Conservation (phyloP, 2,329 filamentous ascomycete genomes). For the Immersiporthe knoxdaviesiana region DNA sequence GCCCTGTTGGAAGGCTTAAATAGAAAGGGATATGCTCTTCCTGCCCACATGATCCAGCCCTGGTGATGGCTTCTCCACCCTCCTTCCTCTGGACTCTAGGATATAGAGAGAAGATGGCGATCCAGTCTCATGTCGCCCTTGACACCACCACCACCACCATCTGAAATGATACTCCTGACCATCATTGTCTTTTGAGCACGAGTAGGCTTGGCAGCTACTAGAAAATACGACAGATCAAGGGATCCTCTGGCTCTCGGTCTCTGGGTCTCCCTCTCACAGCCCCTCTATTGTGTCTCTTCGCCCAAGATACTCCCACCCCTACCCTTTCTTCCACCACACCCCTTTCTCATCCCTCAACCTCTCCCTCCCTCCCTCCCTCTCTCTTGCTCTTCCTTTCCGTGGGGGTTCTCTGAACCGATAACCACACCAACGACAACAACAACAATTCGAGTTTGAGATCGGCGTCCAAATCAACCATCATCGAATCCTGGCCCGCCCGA, state of each 20-base stretch:
- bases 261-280: not conserved
- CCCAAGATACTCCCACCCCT: not conserved
- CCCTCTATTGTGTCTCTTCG: not conserved
- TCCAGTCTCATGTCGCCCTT: not conserved
- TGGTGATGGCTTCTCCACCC: slow-evolving; percentile 27
- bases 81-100: slow-evolving; percentile 14
- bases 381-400: not conserved
- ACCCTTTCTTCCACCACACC: not conserved
- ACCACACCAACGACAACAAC: not conserved
- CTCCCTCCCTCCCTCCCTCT: too few species aligned
- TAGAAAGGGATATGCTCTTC: slow-evolving; percentile 23
- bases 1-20: slow-evolving; percentile 23
- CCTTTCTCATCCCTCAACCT: too few species aligned
- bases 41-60: slow-evolving; percentile 13
- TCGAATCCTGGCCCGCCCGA: not conserved
- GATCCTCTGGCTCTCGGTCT: not conserved
- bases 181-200: not conserved
- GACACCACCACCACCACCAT: not conserved
- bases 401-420: too few species aligned
- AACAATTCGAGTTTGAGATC: not conserved
- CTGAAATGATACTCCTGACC: not conserved
- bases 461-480: not conserved
- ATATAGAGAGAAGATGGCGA: not conserved
- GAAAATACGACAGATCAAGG: not conserved
- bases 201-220: not conserved